Evolutionary conservation across 306 rosid genomes (phyloP).

Genomic region (Spatholobus suberectus): DNA sequence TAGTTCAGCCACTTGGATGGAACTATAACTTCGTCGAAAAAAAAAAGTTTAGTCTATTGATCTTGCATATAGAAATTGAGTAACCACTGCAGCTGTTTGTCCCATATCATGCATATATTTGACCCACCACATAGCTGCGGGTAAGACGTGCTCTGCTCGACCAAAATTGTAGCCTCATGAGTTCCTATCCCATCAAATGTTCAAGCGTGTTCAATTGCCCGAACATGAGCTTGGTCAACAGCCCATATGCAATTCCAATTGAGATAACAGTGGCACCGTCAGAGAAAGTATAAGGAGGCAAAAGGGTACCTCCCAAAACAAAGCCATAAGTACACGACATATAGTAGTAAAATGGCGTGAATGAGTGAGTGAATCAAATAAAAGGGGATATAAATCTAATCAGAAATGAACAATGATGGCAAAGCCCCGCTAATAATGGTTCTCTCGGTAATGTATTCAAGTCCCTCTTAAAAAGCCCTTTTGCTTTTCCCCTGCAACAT

Average conservation of each 20-base stretch:
- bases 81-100: not conserved
- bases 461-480: constrained; percentile 42
- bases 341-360: constrained; percentile 50
- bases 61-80: constrained; percentile 16
- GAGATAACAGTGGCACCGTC: constrained; percentile 30
- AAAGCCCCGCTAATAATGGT: constrained; percentile 52
- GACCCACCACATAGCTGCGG: not conserved
- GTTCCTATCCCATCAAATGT: constrained; percentile 37
- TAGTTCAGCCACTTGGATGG: not conserved
- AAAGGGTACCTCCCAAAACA: constrained; percentile 36
- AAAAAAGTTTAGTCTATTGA: not conserved
- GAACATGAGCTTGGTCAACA: constrained; percentile 36
- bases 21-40: not conserved
- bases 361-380: constrained; percentile 41
- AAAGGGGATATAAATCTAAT: constrained; percentile 46
- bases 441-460: constrained; percentile 44
- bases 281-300: constrained; percentile 43
- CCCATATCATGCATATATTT: not conserved
- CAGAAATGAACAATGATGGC: constrained; percentile 71
- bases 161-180: constrained; percentile 39
- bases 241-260: constrained; percentile 42
- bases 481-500: constrained; percentile 46
- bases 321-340: constrained; percentile 37
- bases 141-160: not conserved
- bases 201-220: not conserved